Base-by-base conservation (phyloP, 2,329 filamentous ascomycete species). In the Tolypocladium cylindrosporum region DNA sequence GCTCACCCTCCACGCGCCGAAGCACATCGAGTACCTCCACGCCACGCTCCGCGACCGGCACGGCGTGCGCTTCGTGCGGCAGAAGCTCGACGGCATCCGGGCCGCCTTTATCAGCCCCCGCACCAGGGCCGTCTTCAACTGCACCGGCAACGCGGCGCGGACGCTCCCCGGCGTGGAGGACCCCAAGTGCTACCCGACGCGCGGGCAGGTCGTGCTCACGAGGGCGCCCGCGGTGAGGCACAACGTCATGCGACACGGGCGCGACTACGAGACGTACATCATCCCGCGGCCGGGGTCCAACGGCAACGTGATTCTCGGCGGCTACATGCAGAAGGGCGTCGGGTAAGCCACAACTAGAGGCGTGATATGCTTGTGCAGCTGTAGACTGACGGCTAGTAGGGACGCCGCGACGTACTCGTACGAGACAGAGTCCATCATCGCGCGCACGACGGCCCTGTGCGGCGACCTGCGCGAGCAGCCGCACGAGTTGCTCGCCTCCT, bases 201-300 rank as follows among this genome's bases (percentile, higher is more conserved):
- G 74, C 3, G 74, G 74, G 0, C 74, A 76, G 56, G 69, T 76
- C 2, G 63, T 76, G 1, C 64, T 76, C 6, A 66, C 64, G 0
- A 66, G 64, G 27, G 74, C 72, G 0, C 71, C 74, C 0, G 40
- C 62, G 0, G 67, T 75, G 1, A 62, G 59, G 2, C 66, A 64
- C 2, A 76, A 75, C 48, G 62, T 72, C 54, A 76, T 76, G 74
- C 66, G 68, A 1, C 71, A 75, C 54, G 72, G 72, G 0, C 67
- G 66, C 31, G 69, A 72, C 56, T 73, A 74, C 50, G 71, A 74
- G 58, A 75, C 74, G 0, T 75, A 76, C 57, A 65, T 75, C 5
- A 75, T 76, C 52, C 72, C 73, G 0, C 65, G 72, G 1, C 69
- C 72, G 0, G 63, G 63, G 9, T 74, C 74, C 0, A 71, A 74